These are phyloP conservation scores for Hypomyces perniciosus DNA, from an alignment of 2,329 filamentous ascomycete genomes.

Conservation along the genomic window DNA sequence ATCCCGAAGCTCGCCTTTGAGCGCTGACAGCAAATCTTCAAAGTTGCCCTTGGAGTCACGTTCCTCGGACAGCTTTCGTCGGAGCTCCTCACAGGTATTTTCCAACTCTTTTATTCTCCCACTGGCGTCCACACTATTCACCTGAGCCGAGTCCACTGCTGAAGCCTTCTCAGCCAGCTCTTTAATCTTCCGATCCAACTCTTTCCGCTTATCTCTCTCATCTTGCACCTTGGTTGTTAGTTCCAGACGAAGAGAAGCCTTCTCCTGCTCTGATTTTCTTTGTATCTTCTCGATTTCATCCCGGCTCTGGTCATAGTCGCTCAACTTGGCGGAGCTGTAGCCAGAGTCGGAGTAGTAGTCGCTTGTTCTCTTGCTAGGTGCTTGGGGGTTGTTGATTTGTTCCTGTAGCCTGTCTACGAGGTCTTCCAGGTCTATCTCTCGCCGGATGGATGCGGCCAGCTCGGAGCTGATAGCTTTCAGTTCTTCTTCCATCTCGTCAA, in stretches of 20 bases:
- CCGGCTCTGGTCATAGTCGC: constrained; percentile 56
- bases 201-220: constrained; percentile 68
- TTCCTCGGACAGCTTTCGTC: constrained; percentile 77
- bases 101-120: constrained; percentile 73
- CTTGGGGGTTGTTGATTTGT: constrained; percentile 58
- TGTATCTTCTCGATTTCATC: constrained; percentile 79
- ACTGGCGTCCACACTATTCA: constrained; percentile 50
- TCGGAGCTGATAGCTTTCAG: constrained; percentile 88
- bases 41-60: constrained; percentile 85
- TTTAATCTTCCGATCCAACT: constrained; percentile 78
- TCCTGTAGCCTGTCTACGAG: constrained; percentile 80
- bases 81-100: constrained; percentile 71
- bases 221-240: constrained; percentile 82
- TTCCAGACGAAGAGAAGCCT: constrained; percentile 77
- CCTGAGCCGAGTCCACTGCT: constrained; percentile 49
- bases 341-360: constrained; percentile 98
- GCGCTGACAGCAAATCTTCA: constrained; percentile 79
- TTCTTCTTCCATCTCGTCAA: constrained; percentile 91
- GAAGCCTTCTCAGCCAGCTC: constrained; percentile 74
- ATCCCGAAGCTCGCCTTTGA: constrained; percentile 75
- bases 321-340: constrained; percentile 74
- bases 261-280: constrained; percentile 82
- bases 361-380: constrained; percentile 69
- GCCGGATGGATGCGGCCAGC: constrained; percentile 83
- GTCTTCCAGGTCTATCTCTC: constrained; percentile 96